Base-by-base conservation (phyloP, 176 grass and related monocot genomes). In the Juncus effusus region DNA sequence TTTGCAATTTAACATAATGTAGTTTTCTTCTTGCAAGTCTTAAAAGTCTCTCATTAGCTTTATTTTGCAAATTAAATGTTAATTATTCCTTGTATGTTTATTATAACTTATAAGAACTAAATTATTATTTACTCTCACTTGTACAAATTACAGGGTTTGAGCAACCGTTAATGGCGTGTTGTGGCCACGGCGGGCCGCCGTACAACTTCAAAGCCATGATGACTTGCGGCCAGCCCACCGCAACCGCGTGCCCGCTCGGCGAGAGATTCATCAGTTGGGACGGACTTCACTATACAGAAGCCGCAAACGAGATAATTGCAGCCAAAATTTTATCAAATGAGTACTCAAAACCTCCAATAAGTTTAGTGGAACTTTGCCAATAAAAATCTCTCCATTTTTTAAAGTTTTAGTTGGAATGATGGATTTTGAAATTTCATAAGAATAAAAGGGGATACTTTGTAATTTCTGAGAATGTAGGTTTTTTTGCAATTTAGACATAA, bases 251-350 rank as follows among this genome's bases (percentile, higher is more conserved):
- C 40, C 52, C 67, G 0, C 62, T 61, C 7, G 84, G 79, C 36
- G 60, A 57, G 1, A 16, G 39, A 61, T 16, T 49, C 45, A 51
- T 86, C 50, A 83, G 73, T 59, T 90, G 87, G 87, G 87, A 86
- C 45, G 80, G 80, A 51, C 59, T 77, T 65, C 80, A 67, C 40
- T 77, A 83, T 54, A 67, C 80, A 1, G 74, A 83, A 72, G 66
- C 60, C 40, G 80, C 67, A 51, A 83, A 82, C 51, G 13, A 42
- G 16, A 65, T 83, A 10, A 69, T 55, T 47, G 74, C 74, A 60
- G 77, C 74, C 1, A 73, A 73, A 35, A 77, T 83, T 52, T 51
- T 83, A 3, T 77, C 80, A 59, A 14, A 58, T 10, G 42, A 35
- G 7, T 61, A 83, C 41, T 83, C 74, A 11, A 65, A 53, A 4